These are phyloP conservation scores for Xylogone sp. DNA, from an alignment of 2,329 filamentous ascomycete genomes.

Conservation along the genomic window DNA sequence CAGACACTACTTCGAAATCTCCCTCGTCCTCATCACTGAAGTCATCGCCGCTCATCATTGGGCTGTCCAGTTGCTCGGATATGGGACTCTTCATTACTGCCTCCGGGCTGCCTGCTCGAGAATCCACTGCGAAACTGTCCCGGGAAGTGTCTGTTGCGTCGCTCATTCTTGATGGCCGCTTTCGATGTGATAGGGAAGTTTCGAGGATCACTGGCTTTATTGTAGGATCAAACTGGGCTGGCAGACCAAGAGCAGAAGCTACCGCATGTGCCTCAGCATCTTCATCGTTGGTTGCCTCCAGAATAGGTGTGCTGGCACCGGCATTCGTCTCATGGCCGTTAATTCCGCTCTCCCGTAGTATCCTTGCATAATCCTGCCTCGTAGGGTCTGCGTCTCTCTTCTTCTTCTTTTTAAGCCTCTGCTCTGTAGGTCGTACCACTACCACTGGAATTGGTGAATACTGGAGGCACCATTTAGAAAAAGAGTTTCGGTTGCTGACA, in stretches of 20 bases:
- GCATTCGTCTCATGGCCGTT: constrained; percentile 26
- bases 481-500: constrained; percentile 56
- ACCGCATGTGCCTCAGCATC: constrained; percentile 64
- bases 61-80: constrained; percentile 21
- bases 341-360: constrained; percentile 54
- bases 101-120: constrained; percentile 27
- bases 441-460: constrained; percentile 73
- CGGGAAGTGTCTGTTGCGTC: constrained; percentile 15
- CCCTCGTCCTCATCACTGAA: constrained; percentile 33
- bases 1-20: constrained; percentile 28
- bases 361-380: constrained; percentile 60
- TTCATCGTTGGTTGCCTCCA: constrained; percentile 29
- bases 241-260: constrained; percentile 58
- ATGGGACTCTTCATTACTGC: constrained; percentile 40
- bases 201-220: constrained; percentile 50
- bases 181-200: constrained; percentile 12
- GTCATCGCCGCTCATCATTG: constrained; percentile 29
- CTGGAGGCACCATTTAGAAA: constrained; percentile 72
- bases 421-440: constrained; percentile 66
- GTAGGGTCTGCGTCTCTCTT: constrained; percentile 63
- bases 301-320: constrained; percentile 14
- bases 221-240: constrained; percentile 60
- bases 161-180: constrained; percentile 21
- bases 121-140: constrained; percentile 27
- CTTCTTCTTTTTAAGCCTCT: constrained; percentile 67